phyloP scores from a whole-genome alignment of 139 green algal genomes.

The Chlamydomonas sphaeroides region DNA sequence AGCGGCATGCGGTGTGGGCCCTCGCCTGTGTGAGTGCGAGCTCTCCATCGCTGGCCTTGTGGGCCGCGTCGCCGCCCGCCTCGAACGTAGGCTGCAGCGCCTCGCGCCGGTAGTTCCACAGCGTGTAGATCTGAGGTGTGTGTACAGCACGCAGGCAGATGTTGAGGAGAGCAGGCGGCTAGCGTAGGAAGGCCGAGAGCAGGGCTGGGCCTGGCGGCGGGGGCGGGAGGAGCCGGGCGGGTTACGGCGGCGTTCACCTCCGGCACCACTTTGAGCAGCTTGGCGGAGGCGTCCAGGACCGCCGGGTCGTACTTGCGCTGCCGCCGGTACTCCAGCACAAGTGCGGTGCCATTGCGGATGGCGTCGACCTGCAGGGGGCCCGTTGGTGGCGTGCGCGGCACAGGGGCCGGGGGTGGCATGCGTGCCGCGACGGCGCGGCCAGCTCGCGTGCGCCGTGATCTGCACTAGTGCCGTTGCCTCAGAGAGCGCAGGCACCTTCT shows the following conservation, averaged over 20 bases:
- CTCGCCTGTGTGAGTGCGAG: slow-evolving; percentile 65
- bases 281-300: slow-evolving; percentile 56
- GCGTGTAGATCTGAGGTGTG: slow-evolving; percentile 85
- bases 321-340: slow-evolving; percentile 60
- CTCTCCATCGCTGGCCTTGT: slow-evolving; percentile 59
- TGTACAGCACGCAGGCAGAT: not conserved
- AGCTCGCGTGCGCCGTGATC: too few relatives aligned
- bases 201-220: too few relatives aligned
- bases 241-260: slow-evolving; percentile 73
- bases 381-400: too few relatives aligned
- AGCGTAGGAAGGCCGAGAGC: too few relatives aligned
- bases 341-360: slow-evolving; percentile 57
- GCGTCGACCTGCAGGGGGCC: slow-evolving; percentile 68
- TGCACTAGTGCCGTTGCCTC: too few relatives aligned
- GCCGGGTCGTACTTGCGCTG: slow-evolving; percentile 51
- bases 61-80: slow-evolving; percentile 59
- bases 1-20: too few relatives aligned
- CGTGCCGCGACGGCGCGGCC: too few relatives aligned
- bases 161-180: too few relatives aligned
- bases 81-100: slow-evolving; percentile 63
- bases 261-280: slow-evolving; percentile 66
- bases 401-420: too few relatives aligned
- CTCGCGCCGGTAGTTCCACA: slow-evolving; percentile 91
- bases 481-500: slow-evolving; percentile 69
- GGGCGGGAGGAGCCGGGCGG: not conserved